A percentile compares a stretch with the other conserved stretches of the same genome.
phyloP scores from a whole-genome alignment of 2,329 filamentous ascomycete genomes.

The Fonsecaea nubica region DNA sequence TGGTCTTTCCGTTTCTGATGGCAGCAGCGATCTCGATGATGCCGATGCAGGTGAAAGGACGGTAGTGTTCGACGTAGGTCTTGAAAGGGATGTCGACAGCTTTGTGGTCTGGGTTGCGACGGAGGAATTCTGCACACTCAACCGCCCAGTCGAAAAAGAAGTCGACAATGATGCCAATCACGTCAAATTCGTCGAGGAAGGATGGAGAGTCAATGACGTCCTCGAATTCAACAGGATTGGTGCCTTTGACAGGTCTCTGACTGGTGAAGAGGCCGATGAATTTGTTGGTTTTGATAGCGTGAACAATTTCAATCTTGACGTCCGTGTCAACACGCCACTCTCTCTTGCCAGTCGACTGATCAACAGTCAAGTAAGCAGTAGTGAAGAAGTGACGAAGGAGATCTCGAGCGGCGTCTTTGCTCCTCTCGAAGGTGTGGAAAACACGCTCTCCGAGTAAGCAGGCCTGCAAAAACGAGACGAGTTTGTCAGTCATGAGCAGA shows the following conservation, averaged over 20 bases:
- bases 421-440: constrained; percentile 1
- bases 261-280: not conserved
- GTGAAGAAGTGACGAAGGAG: not conserved
- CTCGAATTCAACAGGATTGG: not conserved
- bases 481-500: not conserved
- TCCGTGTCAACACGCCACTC: constrained; percentile 9
- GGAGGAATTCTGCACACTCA: constrained; percentile 4
- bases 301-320: not conserved
- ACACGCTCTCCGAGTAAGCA: constrained; percentile 5
- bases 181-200: not conserved
- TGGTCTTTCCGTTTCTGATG: not conserved
- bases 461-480: not conserved
- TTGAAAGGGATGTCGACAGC: not conserved
- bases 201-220: not conserved
- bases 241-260: not conserved
- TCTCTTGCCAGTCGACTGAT: constrained; percentile 8
- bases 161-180: constrained; percentile 4
- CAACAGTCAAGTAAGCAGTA: not conserved
- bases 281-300: not conserved
- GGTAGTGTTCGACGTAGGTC: not conserved
- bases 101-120: constrained; percentile 1
- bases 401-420: not conserved
- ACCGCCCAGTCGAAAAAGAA: not conserved
- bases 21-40: constrained; percentile 12
- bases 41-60: constrained; percentile 4